These are phyloP conservation scores for Schizophyllum amplum DNA, from an alignment of 1,284 basidiomycete genomes.

Conservation along the genomic window DNA sequence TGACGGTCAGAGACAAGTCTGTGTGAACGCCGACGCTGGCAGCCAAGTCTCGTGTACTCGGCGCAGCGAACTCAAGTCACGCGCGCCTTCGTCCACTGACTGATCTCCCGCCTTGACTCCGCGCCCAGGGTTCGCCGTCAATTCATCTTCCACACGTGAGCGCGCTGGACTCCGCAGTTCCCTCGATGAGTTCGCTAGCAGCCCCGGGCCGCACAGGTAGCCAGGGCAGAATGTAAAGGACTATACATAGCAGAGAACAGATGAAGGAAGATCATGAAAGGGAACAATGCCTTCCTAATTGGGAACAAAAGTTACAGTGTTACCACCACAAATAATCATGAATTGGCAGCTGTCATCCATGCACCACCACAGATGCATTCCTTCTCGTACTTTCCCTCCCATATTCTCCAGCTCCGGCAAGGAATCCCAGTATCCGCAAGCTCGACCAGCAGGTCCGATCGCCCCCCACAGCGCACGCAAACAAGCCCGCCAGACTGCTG, in stretches of 20 bases:
- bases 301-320: too few relatives aligned
- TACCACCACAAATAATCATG: neutral
- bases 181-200: neutral
- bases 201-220: too few relatives aligned
- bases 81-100: neutral
- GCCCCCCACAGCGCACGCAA: conserved; percentile 58
- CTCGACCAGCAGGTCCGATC: conserved; percentile 34
- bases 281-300: neutral
- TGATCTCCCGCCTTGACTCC: neutral
- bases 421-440: conserved; percentile 21
- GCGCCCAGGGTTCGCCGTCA: neutral
- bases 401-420: conserved; percentile 46
- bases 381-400: conserved; percentile 51
- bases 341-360: conserved; percentile 29
- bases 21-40: neutral
- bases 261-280: neutral
- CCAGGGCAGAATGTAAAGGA: too few relatives aligned
- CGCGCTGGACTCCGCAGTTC: neutral
- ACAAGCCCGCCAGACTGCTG: conserved; percentile 27
- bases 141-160: neutral
- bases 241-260: too few relatives aligned
- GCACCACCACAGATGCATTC: conserved; percentile 65
- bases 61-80: neutral
- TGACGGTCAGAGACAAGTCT: neutral
- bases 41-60: neutral